A percentile compares a stretch with the other conserved stretches of the same genome.
Conservation (phyloP, 2,329 filamentous ascomycete species). For the Pyrenochaeta sp. region DNA sequence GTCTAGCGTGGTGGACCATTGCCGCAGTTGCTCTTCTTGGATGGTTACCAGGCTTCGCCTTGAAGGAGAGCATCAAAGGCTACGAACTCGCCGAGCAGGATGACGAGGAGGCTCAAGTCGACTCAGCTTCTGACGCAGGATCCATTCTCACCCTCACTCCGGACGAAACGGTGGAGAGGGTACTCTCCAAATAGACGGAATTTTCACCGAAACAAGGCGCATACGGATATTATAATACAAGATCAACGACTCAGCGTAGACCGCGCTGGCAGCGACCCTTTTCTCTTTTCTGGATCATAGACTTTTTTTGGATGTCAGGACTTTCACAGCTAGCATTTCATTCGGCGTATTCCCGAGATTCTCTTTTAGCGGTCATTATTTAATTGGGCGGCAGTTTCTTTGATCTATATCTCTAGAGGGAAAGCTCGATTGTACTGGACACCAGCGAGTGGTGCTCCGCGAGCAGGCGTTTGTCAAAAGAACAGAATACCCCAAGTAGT, state of each 20-base stretch:
- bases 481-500: conserved; percentile 34
- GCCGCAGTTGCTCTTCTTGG: conserved; percentile 78
- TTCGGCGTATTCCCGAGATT: conserved; percentile 20
- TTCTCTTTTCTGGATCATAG: conserved; percentile 11
- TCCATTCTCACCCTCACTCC: conserved; percentile 44
- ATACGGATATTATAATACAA: conserved; percentile 15
- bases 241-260: conserved; percentile 1
- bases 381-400: conserved; percentile 17
- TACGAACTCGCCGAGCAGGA: conserved; percentile 21
- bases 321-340: conserved; percentile 9
- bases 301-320: conserved; percentile 14
- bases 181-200: conserved; percentile 39
- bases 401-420: conserved; percentile 26
- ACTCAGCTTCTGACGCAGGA: conserved; percentile 39
- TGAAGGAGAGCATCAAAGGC: conserved; percentile 71
- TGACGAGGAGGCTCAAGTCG: conserved; percentile 44
- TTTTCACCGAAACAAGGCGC: conserved; percentile 21
- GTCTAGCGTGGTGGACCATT: conserved; percentile 92
- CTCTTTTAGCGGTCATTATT: conserved; percentile 15
- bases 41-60: conserved; percentile 58
- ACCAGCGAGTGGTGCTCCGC: conserved; percentile 25
- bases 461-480: conserved; percentile 35
- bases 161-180: conserved; percentile 36
- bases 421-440: conserved; percentile 18
- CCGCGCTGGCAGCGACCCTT: conserved; percentile 23